Base-by-base conservation (phyloP, 2,329 filamentous ascomycete genomes). In the Helminthosporium solani region DNA sequence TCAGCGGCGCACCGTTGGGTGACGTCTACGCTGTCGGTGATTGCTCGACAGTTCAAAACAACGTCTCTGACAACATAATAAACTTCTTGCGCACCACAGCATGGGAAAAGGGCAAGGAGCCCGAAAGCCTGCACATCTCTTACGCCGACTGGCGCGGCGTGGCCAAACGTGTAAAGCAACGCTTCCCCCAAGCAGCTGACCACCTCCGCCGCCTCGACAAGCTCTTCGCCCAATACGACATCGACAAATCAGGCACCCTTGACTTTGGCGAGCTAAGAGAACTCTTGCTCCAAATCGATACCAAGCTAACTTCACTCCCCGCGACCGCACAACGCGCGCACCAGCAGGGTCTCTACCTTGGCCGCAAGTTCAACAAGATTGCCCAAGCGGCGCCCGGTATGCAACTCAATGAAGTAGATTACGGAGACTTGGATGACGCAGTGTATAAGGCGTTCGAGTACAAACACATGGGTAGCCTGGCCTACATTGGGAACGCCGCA, bases 11-110 rank as follows among this genome's bases (percentile, higher is more conserved):
- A 0, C 94, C 94, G 0, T 74, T 97, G 0, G 94, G 94, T 30
- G 92, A 97, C 50, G 90, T 99, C 18, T 99, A 99, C 64, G 91
- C 91, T 38, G 90, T 99, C 52, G 94, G 94, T 12, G 94, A 99
- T 73, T 97, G 94, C 73, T 80, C 89, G 6, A 99, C 95, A 0
- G 92, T 99, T 0, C 95, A 99, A 66, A 99, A 99, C 76, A 99
- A 99, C 59, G 79, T 97, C 2, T 88, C 91, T 2, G 89, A 95
- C 64, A 86, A 96, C 73, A 85, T 99, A 59, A 80, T 96, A 38
- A 86, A 83, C 16, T 99, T 97, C 73, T 80, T 99, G 9, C 90
- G 90, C 50, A 89, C 84, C 14, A 79, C 95, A 2, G 90, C 94
- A 8, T 96, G 88, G 85, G 92, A 96, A 71, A 89, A 87, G 54